Conservation (phyloP, 441 rosid genomes). For the Bruguiera hainesii region DNA sequence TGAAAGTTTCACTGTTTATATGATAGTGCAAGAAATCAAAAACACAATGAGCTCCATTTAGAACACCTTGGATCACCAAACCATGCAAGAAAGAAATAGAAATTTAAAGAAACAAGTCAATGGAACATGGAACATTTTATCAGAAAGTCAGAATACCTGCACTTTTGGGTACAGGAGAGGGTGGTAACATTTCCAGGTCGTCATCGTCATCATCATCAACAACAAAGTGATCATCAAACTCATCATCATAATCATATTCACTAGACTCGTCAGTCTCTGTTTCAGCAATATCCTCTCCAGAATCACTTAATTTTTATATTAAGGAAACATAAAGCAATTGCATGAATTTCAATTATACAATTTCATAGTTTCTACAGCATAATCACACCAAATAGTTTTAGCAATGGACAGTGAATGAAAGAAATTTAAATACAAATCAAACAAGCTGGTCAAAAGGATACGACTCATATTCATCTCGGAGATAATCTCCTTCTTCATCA, state of each 20-base stretch:
- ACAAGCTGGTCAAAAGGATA: slow-evolving; percentile 49
- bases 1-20: not conserved
- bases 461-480: slow-evolving; percentile 57
- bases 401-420: no score
- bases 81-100: no score
- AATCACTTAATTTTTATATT: slow-evolving; percentile 54
- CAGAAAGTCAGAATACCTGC: slow-evolving; percentile 48
- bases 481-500: slow-evolving; percentile 46
- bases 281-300: slow-evolving; percentile 58
- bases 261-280: slow-evolving; percentile 58
- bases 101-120: no score
- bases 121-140: no score
- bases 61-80: not conserved
- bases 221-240: slow-evolving; percentile 35
- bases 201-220: slow-evolving; percentile 34
- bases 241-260: slow-evolving; percentile 49
- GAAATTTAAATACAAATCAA: not conserved
- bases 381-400: not conserved
- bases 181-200: slow-evolving; percentile 27
- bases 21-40: not conserved
- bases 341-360: not conserved
- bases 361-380: not conserved
- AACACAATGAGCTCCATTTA: not conserved
- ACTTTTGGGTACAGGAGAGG: slow-evolving; percentile 47
- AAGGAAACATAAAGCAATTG: slow-evolving; percentile 24